phyloP scores from a whole-genome alignment of 805 yeast species.

The Pichia phayaonensis region DNA sequence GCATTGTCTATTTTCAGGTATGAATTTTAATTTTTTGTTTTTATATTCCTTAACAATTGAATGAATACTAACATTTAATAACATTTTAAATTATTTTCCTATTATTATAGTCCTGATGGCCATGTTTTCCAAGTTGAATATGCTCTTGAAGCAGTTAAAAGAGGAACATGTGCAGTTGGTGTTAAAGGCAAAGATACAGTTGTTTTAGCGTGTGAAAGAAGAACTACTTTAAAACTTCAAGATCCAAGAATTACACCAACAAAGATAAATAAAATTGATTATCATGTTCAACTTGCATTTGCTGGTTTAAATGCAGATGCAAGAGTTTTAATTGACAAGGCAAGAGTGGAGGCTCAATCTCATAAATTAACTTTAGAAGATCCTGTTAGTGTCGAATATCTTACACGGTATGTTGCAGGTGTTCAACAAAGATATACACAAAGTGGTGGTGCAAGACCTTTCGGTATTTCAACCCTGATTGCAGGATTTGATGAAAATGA shows the following conservation, averaged over 20 bases:
- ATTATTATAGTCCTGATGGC: constrained; percentile 75
- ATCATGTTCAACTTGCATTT: constrained; percentile 85
- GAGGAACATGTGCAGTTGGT: constrained; percentile 98
- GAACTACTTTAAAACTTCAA: constrained; percentile 90
- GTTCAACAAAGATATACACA: constrained; percentile 96
- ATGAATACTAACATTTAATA: neutral
- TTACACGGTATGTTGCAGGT: constrained; percentile 94
- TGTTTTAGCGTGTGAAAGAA: constrained; percentile 92
- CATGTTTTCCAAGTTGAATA: constrained; percentile 98
- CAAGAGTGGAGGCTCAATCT: constrained; percentile 94
- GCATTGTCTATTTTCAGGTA: constrained; percentile 95
- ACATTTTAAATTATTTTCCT: neutral
- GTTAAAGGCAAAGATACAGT: constrained; percentile 86
- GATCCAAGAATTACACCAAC: constrained; percentile 96
- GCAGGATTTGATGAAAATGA: constrained; percentile 94
- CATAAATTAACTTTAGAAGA: constrained; percentile 92
- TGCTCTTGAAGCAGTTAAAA: constrained; percentile 94
- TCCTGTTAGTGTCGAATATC: constrained; percentile 82
- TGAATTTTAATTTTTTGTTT: constrained; percentile 28
- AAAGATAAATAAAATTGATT: constrained; percentile 85
- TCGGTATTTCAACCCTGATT: constrained; percentile 90
- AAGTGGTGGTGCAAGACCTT: constrained; percentile 97
- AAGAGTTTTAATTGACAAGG: constrained; percentile 86
- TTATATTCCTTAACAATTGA: neutral
- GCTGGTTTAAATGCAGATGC: constrained; percentile 99